phyloP scores from a whole-genome alignment of 805 yeast genomes.

The Hanseniaspora pseudoguilliermondii region DNA sequence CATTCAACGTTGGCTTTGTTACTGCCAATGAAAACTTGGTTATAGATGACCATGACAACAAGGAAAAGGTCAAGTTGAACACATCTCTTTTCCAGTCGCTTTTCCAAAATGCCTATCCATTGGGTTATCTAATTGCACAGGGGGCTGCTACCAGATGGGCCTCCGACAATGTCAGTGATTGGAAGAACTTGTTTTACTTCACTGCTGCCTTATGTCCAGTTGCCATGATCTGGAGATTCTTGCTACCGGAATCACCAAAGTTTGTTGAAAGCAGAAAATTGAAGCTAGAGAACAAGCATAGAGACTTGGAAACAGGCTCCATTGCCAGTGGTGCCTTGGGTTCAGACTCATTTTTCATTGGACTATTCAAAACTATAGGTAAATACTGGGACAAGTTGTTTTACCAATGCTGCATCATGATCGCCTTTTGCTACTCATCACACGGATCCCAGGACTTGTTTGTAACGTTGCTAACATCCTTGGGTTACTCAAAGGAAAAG shows the following conservation, averaged over 20 bases:
- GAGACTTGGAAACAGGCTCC: conserved; percentile 20
- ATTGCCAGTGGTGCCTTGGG: not conserved
- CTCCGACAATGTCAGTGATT: conserved; percentile 32
- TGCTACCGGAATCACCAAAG: conserved; percentile 42
- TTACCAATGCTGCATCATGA: conserved; percentile 47
- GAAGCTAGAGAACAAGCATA: conserved; percentile 18
- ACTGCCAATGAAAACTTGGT: conserved; percentile 60
- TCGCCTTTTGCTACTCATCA: conserved; percentile 58
- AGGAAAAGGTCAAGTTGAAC: conserved; percentile 20
- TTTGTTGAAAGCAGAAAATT: conserved; percentile 32
- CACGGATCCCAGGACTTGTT: conserved; percentile 67
- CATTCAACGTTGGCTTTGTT: conserved; percentile 53
- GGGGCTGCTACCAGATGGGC: conserved; percentile 53
- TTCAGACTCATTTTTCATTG: conserved; percentile 26
- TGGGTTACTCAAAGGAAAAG: conserved; percentile 33
- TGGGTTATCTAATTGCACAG: conserved; percentile 55
- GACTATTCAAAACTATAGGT: conserved; percentile 28
- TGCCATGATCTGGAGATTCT: conserved; percentile 32
- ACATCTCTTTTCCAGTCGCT: conserved; percentile 40
- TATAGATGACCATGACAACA: conserved; percentile 37
- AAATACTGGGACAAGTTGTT: conserved; percentile 47
- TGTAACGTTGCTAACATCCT: conserved; percentile 46
- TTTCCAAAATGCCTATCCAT: conserved; percentile 70
- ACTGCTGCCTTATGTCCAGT: conserved; percentile 45
- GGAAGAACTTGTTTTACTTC: conserved; percentile 62